These are phyloP conservation scores for Diaporthe caulivora DNA, from an alignment of 2,329 filamentous ascomycete genomes.

Conservation along the genomic window DNA sequence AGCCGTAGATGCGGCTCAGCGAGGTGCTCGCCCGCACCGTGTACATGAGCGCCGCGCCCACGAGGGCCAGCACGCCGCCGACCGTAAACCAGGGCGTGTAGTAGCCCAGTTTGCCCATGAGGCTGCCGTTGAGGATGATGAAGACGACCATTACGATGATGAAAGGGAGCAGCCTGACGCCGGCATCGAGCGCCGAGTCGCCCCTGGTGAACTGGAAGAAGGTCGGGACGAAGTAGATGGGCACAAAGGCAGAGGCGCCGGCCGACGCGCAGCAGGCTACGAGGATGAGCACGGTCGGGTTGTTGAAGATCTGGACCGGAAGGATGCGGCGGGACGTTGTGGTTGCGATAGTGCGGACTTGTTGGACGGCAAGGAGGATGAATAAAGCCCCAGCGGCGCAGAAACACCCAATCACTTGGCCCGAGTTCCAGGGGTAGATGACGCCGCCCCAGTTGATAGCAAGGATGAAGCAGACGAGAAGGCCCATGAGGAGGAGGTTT, in stretches of 20 bases:
- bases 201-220: slow-evolving; percentile 26
- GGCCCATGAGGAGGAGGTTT: slow-evolving; percentile 32
- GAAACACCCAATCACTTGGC: slow-evolving; percentile 39
- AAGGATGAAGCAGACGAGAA: slow-evolving; percentile 29
- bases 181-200: not conserved
- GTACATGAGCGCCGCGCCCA: slow-evolving; percentile 17
- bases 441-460: slow-evolving; percentile 37
- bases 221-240: not conserved
- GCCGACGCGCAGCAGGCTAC: not conserved
- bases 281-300: slow-evolving; percentile 11
- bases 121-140: slow-evolving; percentile 26
- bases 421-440: slow-evolving; percentile 34
- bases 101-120: slow-evolving; percentile 15
- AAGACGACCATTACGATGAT: slow-evolving; percentile 16
- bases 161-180: slow-evolving; percentile 2
- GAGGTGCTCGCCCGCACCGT: slow-evolving; percentile 46
- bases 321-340: not conserved
- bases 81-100: slow-evolving; percentile 25
- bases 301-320: slow-evolving; percentile 7
- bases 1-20: slow-evolving; percentile 49
- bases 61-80: slow-evolving; percentile 16
- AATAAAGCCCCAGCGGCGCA: slow-evolving; percentile 35
- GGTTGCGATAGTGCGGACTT: slow-evolving; percentile 9
- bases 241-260: slow-evolving; percentile 15
- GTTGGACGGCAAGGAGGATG: slow-evolving; percentile 6